phyloP scores from a whole-genome alignment of 768 basidiomycete species.

The Gymnopilus junonius region DNA sequence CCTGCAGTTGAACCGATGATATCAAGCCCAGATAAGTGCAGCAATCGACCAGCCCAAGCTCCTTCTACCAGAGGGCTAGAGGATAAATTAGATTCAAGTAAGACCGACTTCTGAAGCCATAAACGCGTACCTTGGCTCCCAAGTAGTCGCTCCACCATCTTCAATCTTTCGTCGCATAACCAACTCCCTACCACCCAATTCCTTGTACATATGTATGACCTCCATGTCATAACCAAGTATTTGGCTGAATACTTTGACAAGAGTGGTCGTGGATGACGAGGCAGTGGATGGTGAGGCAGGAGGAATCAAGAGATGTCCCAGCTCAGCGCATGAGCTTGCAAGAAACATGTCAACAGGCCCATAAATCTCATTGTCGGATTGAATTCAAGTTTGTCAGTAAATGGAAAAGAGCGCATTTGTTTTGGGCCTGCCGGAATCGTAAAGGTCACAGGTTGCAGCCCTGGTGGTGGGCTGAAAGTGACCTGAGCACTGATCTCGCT shows the following conservation, averaged over 20 bases:
- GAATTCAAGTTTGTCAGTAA: slow-evolving; percentile 43
- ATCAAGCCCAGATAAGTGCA: slow-evolving; percentile 65
- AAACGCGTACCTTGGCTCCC: slow-evolving; percentile 59
- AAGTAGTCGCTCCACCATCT: slow-evolving; percentile 59
- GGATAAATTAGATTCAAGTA: background rate
- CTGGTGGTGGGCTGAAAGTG: slow-evolving; percentile 42
- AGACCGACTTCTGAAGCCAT: background rate
- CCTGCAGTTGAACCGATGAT: slow-evolving; percentile 71
- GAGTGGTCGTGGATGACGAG: slow-evolving; percentile 61
- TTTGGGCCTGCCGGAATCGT: slow-evolving; percentile 55
- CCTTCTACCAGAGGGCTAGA: slow-evolving; percentile 58
- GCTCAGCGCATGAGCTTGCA: slow-evolving; percentile 66
- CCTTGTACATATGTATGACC: slow-evolving; percentile 68
- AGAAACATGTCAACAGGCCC: slow-evolving; percentile 58
- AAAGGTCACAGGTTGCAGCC: slow-evolving; percentile 32
- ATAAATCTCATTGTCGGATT: slow-evolving; percentile 53
- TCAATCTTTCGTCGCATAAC: slow-evolving; percentile 64
- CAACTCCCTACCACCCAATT: slow-evolving; percentile 67
- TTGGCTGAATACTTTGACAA: slow-evolving; percentile 57
- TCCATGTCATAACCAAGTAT: slow-evolving; percentile 65
- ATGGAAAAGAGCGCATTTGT: slow-evolving; percentile 50
- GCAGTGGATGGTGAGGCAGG: slow-evolving; percentile 62
- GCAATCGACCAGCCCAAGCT: slow-evolving; percentile 57
- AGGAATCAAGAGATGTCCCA: slow-evolving; percentile 72
- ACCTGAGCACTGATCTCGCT: slow-evolving; percentile 45